Base-by-base conservation (phyloP, 2,329 filamentous ascomycete species). In the Sclerotinia subarctica region DNA sequence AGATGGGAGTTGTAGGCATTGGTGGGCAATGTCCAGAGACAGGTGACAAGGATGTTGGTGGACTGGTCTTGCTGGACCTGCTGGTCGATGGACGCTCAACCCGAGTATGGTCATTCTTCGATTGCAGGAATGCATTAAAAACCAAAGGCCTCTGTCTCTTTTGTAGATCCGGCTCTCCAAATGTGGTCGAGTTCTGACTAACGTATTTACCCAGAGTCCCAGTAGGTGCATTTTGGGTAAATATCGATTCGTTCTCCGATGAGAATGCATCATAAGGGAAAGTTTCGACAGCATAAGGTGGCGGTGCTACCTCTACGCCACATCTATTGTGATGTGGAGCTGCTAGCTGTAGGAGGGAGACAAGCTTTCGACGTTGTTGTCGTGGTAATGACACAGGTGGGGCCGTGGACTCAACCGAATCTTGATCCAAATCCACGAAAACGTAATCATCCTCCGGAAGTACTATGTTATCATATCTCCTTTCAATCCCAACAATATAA, bases 381-480 rank as follows among this genome's bases (percentile, higher is more conserved):
- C 93, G 89, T 13, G 95, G 95, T 32, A 99, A 83, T 54, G 89
- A 84, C 58, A 87, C 85, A n/a, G 94, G 93, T 68, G 89, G 86
- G 7, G 87, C 83, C 1, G 93, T 95, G 60, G 93, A 91, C 76
- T 97, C 92, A 70, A 99, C 94, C 21, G 89, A 89, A 78, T 99
- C 92, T 77, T 91, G 88, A 78, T 99, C 95, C 64, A 99, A 83
- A 78, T 99, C 95, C 47, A 98, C 93, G 21, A 98, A 83, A 24
- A 98, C 94, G 78, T 94, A 98, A 76, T 98, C 95, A 74, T 98
- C 95, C 8, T 97, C 93, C 0, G 95, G 95, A 53, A 98, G 85
- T 73, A 93, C 90, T 58, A 93, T 86, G 68, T 88, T 88, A 74
- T 96, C 92, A 77, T 98, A 98, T 68, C 94, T 88, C 72, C 94